Base-by-base conservation (phyloP, 306 rosid species). In the Crataegus laevigata region DNA sequence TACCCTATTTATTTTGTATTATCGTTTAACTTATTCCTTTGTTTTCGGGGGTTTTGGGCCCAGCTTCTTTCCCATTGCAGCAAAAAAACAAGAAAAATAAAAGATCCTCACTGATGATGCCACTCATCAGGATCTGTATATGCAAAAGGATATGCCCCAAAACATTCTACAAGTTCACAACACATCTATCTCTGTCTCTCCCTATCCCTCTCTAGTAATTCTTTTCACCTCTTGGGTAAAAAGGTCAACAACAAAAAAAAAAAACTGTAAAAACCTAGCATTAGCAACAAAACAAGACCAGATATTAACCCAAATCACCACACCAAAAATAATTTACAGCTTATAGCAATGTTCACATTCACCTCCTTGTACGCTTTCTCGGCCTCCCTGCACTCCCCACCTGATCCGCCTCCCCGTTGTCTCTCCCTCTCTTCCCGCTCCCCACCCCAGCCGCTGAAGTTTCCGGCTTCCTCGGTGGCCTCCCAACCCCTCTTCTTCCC, bases 281-380 rank as follows among this genome's bases (percentile, higher is more conserved):
- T 24, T 68, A 25, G 58, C 68, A 11, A 68, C 57, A 43, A 66
- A 38, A 66, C 52, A 30, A 57, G 51, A 25, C 18, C n/a, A 21
- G 52, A 43, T 62, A 57, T 28, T 15, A 58, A 72, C 29, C 22
- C 47, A 77, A 69, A 38, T 62, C 57, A 52, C 78, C 21, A 25
- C 10, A 18, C 54, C 21, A 73, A 28, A 52, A 47, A 11, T 78
- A 79, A 84, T 80, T 24, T 80, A 84, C 87, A 84, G 26, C 8
- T 60, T 69, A 74, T 75, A 80, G 74, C 78, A 75, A 74, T 11
- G 4, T n/a, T 36, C 28, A 63, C 62, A n/a, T 75, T 81, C 78
- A 86, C 77, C 86, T 82, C 82, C 84, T 84, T 6, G 77, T 61
- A 47, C 90, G 88, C 68, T 84, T 87, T 77, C 78, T 78, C 4